phyloP scores from a whole-genome alignment of 2,329 filamentous ascomycete genomes.

The Ascomycota sp. region DNA sequence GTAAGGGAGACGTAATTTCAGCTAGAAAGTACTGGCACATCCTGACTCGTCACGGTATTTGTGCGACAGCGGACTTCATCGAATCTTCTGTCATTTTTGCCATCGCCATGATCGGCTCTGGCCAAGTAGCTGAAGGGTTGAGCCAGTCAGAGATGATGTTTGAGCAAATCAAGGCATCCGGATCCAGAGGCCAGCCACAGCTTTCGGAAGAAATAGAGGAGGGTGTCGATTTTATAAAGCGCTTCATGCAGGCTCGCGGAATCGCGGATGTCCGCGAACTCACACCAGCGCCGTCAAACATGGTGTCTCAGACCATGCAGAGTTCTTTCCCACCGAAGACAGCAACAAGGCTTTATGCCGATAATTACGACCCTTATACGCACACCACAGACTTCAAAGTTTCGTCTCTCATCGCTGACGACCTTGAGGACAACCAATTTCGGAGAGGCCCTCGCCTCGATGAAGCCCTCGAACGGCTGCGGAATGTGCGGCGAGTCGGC shows the following conservation, averaged over 20 bases:
- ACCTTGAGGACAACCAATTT: constrained; percentile 63
- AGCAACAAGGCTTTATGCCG: constrained; percentile 45
- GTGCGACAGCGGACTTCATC: constrained; percentile 45
- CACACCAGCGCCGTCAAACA: constrained; percentile 22
- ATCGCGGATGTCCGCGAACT: constrained; percentile 34
- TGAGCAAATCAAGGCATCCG: constrained; percentile 50
- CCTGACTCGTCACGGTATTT: constrained; percentile 40
- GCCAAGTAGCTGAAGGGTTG: constrained; percentile 65
- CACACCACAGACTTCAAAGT: constrained; percentile 84
- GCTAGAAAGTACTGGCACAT: constrained; percentile 68
- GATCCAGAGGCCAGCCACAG: constrained; percentile 28
- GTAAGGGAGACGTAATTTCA: constrained; percentile 55
- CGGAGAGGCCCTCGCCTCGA: constrained; percentile 54
- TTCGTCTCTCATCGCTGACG: constrained; percentile 74
- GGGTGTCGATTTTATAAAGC: constrained; percentile 47
- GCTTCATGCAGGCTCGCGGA: constrained; percentile 35
- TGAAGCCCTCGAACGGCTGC: constrained; percentile 66
- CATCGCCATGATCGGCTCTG: constrained; percentile 68
- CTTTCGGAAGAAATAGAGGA: constrained; percentile 70
- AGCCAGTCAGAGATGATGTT: constrained; percentile 72
- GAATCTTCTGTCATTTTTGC: constrained; percentile 84
- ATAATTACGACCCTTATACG: constrained; percentile 79
- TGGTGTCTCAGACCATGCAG: constrained; percentile 20
- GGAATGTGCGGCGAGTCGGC: constrained; percentile 81
- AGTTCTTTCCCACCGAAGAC: constrained; percentile 33